Evolutionary conservation across 176 grass and related monocot species (phyloP).

Genomic region (sorghum (Sorghum bicolor)): DNA sequence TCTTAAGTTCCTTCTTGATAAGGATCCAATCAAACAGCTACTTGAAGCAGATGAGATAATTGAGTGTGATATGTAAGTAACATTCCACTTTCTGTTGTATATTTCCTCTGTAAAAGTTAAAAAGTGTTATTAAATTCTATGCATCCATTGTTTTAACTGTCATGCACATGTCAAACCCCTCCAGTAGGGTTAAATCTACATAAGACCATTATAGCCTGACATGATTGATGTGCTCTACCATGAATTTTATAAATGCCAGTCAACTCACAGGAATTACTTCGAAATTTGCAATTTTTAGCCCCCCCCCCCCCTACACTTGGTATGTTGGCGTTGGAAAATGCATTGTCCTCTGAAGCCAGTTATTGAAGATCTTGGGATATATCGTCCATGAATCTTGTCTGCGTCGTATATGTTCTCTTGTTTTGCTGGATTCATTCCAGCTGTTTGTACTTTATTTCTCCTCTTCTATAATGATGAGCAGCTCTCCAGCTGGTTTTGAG

Average conservation of each 20-base stretch:
- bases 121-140: neutral
- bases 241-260: neutral
- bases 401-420: neutral
- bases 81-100: constrained; percentile 25
- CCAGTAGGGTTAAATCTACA: neutral
- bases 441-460: neutral
- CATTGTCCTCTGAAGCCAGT: neutral
- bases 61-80: constrained; percentile 79
- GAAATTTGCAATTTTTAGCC: neutral
- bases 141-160: neutral
- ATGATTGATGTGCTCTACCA: constrained; percentile 2
- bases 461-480: neutral
- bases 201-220: neutral
- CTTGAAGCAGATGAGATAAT: constrained; percentile 64
- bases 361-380: constrained; percentile 10
- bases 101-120: constrained; percentile 14
- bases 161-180: neutral
- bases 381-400: neutral
- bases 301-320: no score
- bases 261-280: neutral
- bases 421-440: neutral
- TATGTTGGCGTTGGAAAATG: neutral
- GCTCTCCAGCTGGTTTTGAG: neutral
- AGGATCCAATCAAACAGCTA: constrained; percentile 83
- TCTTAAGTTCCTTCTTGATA: constrained; percentile 84